Conservation (phyloP, 129 eudicot genomes). For the Smallanthus sonchifolius region DNA sequence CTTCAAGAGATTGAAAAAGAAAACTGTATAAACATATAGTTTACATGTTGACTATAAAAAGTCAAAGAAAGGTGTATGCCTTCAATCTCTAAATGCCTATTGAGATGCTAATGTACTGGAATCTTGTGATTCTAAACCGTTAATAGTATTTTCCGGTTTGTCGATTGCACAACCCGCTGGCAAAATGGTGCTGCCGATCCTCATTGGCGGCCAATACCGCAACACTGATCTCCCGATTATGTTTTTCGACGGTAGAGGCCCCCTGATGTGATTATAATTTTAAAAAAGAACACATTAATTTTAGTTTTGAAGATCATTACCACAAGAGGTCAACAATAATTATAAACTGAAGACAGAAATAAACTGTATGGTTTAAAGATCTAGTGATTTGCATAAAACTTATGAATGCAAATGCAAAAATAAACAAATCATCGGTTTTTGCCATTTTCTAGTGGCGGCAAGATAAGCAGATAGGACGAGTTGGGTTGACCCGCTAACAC, state of each 20-base stretch:
- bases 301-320: background rate
- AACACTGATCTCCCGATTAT: conserved; percentile 87
- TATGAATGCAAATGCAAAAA: background rate
- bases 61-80: background rate
- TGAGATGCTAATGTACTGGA: conserved; percentile 41
- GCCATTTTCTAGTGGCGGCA: background rate
- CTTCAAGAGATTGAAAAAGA: background rate
- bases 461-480: background rate
- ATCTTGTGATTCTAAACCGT: conserved; percentile 25
- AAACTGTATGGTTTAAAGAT: background rate
- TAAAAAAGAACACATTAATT: background rate
- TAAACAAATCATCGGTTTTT: background rate
- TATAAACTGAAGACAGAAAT: background rate
- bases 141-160: conserved; percentile 36
- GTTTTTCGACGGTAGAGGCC: conserved; percentile 81
- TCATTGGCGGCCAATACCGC: conserved; percentile 88
- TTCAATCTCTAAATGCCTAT: conserved; percentile 18
- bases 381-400: background rate
- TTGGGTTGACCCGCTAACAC: background rate
- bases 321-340: background rate
- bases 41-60: conserved; percentile 26
- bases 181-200: conserved; percentile 77
- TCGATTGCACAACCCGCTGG: conserved; percentile 73
- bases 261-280: conserved; percentile 44
- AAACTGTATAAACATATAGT: background rate